These are phyloP conservation scores for Botrytis medusae DNA, from an alignment of 2,329 filamentous ascomycete genomes.

Conservation along the genomic window DNA sequence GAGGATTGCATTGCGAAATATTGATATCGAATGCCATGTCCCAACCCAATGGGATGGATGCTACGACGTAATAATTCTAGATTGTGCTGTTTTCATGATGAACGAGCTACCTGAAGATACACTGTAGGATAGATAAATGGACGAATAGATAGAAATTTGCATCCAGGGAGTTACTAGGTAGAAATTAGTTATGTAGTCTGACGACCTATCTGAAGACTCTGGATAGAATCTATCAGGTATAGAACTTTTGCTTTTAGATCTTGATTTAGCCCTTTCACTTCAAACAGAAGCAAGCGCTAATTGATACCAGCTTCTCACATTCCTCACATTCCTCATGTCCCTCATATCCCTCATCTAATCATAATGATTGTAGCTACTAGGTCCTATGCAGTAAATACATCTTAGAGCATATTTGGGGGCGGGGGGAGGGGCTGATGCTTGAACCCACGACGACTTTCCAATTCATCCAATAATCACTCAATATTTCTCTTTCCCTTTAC, in stretches of 20 bases:
- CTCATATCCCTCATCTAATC: neutral
- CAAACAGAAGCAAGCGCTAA: slow-evolving; percentile 2
- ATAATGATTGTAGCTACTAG: neutral
- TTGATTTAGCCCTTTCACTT: neutral
- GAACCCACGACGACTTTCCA: neutral
- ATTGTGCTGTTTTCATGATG: neutral
- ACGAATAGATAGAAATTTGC: neutral
- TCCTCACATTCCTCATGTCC: neutral
- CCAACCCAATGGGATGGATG: neutral
- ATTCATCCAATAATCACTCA: neutral
- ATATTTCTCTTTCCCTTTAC: neutral
- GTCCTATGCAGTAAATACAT: neutral
- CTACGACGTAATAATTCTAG: neutral
- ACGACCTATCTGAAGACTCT: neutral
- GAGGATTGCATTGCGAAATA: neutral
- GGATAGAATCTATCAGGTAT: neutral
- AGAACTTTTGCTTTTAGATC: neutral
- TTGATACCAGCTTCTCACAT: neutral
- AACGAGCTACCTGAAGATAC: neutral
- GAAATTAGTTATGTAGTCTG: neutral
- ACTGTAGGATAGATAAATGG: neutral
- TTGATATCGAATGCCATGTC: neutral
- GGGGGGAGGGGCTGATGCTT: neutral
- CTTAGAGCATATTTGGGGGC: neutral
- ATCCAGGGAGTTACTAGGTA: neutral